Evolutionary conservation across 306 rosid species (phyloP), one percentile per base, ranked within the genome.

Genomic region (Cotoneaster glaucophyllus): DNA sequence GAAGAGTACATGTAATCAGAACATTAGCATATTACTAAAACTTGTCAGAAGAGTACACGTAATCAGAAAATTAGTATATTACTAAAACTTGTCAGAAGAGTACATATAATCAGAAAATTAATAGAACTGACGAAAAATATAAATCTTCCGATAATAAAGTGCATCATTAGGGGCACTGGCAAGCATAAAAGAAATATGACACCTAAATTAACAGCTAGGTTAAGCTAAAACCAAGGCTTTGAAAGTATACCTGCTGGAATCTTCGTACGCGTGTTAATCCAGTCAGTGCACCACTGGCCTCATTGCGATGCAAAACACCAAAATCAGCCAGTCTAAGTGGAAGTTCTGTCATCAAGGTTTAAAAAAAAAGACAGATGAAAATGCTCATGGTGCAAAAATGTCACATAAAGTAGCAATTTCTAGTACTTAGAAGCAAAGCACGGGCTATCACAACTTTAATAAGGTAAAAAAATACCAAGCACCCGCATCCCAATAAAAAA

Each of bases 221-320:
- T 37, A 37, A 28, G 22, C 24, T 31, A 28, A 63, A 63, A 63
- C 11, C 18, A 3, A 63, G n/a, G 67, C n/a, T 31, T 63, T 28
- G 25, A 44, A 71, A 52, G 76, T 26, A 22, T 81, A 95, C 98
- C 98, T 95, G 98, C 85, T 92, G 97, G 88, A 95, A 95, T 83
- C 97, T 92, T 83, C 97, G 79, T 58, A 95, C 96, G 41, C 98
- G 98, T 57, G 98, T 95, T 74, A 95, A 83, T 78, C 98, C 98
- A 87, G 96, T 92, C 69, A 95, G 85, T 39, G 98, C 97, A 70
- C 98, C 98, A 83, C 98, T 95, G 64, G 98, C 98, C 86, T 95
- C 97, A 87, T 95, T 95, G 32, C 98, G 90, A 82, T 95, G 98
- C 84, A 94, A 86, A 71, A 94, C 98, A 66, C 98, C 98, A 85